Base-by-base conservation (phyloP, 441 rosid species). In the Euphorbia schlechtendalii region DNA sequence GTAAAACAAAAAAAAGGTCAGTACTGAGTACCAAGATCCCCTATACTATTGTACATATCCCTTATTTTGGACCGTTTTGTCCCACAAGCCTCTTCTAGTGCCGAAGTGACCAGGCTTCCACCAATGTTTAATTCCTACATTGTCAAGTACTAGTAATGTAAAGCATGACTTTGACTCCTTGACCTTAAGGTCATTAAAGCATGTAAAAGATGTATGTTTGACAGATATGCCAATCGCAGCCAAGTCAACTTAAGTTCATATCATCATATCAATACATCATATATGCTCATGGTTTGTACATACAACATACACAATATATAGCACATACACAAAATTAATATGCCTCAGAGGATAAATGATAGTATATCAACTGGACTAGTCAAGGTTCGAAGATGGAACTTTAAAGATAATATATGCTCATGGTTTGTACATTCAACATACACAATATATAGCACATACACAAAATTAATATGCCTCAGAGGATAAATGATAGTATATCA, bases 71-170 rank as follows among this genome's bases (percentile, higher is more conserved):
- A 80, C 55, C 86, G 82, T 51, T 64, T 82, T 45, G 83, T 80
- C 76, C 96, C 96, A 71, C 98, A 89, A 62, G 91, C 90, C 77
- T 88, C 98, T 80, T 87, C 90, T 70, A 91, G 56, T 27, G 96
- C 92, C 21, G 98, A 73, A 34, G 85, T 61, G 60, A 91, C 87
- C 71, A 88, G 72, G 77, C 90, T 82, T 69, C 89, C 94, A 56
- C 96, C 98, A 72, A 91, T 85, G 40, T 91, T 88, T 30, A 88
- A 82, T 68, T 85, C 94, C 94, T 91, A 78, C 65, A 70, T 63
- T 60, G 71, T 55, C 66, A 66, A 68, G 51, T 20, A 67, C 64
- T 45, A 71, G 40, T 14, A 13, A 45, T 21, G 59, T 32, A 48
- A 54, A 45, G 43, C 14, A 67, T 10, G 48, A 60, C 53, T 61